Base-by-base conservation (phyloP, 2,329 filamentous ascomycete genomes). In the Canariomyces notabilis region DNA sequence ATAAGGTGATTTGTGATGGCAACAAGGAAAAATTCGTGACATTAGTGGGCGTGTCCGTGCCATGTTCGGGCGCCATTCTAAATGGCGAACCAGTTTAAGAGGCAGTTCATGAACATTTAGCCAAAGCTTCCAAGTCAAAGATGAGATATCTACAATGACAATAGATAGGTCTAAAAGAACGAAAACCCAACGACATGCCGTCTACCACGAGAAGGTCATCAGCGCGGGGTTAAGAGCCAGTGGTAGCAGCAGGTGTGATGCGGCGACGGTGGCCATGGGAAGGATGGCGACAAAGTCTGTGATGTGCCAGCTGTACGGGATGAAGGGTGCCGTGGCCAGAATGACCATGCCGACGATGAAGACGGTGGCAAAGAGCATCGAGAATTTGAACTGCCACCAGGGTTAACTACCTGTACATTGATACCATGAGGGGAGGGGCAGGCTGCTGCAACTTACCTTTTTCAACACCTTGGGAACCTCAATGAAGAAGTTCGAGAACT, bases 401-500 rank as follows among this genome's bases (percentile, higher is more conserved):
- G n/a, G 46, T 52, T 44, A 52, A 40, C 19, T 33, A 31, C 6
- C 14, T 12, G 6, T 16, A 2, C 2, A n/a, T 20, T 12, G 15
- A 19, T 9, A 18, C 15, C 18, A 11, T 16, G 19, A 20, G 21
- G 21, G 12, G 20, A 18, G 12, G 9, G 14, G 26, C 38, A 15
- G 6, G 7, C 33, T 61, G 57, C 14, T 29, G 7, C 65, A 73
- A 64, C 83, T 79, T 66, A 89, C 88, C 61, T 80, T 82, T 67
- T 82, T 84, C 57, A 91, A 64, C 33, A 94, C 85, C 62, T 85
- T 85, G 26, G 85, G 84, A 15, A 90, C 79, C 62, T 93, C 88
- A 50, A 87, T 85, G 68, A 90, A 91, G 68, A 94, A 94, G 65
- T 88, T 86, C 20, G 85, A 83, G 60, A 85, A 82, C 58, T 89